Percentiles rank a stretch among this genome's conserved stretches.
Evolutionary conservation across 805 yeast genomes (phyloP).

Genomic region (Spathaspora arborariae): DNA sequence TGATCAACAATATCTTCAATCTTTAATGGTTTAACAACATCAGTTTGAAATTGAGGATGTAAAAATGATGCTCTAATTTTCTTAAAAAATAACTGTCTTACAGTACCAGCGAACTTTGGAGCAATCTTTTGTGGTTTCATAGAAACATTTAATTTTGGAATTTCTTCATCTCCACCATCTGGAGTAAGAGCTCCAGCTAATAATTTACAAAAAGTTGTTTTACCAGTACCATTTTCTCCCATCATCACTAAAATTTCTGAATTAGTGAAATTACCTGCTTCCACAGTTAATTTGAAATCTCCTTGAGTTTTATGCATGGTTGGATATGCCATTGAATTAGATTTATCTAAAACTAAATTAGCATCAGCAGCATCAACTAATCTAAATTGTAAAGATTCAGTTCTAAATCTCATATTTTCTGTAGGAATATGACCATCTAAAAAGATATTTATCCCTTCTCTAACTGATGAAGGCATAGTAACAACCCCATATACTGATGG

Average conservation of each 20-base stretch:
- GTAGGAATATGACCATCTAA: constrained; percentile 97
- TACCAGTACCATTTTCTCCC: constrained; percentile 99
- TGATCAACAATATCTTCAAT: constrained; percentile 95
- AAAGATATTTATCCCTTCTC: constrained; percentile 99
- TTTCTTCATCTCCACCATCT: constrained; percentile 64
- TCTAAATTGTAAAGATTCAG: constrained; percentile 92
- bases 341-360: constrained; percentile 62
- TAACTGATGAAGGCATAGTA: constrained; percentile 90
- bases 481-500: constrained; percentile 99
- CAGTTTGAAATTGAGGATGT: constrained; percentile 97
- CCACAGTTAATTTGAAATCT: constrained; percentile 81
- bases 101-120: constrained; percentile 98
- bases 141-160: constrained; percentile 86
- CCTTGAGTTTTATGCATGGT: constrained; percentile 89
- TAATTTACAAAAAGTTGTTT: constrained; percentile 93
- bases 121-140: constrained; percentile 99
- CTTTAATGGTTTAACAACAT: constrained; percentile 91
- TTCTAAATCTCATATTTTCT: constrained; percentile 95
- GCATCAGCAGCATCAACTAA: constrained; percentile 85
- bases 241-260: constrained; percentile 97
- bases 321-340: constrained; percentile 76
- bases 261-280: constrained; percentile 88
- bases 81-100: constrained; percentile 94
- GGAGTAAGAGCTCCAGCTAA: constrained; percentile 92
- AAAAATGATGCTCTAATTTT: constrained; percentile 91